These are phyloP conservation scores for Cladosporium sp. DNA, from an alignment of 2,329 filamentous ascomycete genomes.

Conservation along the genomic window DNA sequence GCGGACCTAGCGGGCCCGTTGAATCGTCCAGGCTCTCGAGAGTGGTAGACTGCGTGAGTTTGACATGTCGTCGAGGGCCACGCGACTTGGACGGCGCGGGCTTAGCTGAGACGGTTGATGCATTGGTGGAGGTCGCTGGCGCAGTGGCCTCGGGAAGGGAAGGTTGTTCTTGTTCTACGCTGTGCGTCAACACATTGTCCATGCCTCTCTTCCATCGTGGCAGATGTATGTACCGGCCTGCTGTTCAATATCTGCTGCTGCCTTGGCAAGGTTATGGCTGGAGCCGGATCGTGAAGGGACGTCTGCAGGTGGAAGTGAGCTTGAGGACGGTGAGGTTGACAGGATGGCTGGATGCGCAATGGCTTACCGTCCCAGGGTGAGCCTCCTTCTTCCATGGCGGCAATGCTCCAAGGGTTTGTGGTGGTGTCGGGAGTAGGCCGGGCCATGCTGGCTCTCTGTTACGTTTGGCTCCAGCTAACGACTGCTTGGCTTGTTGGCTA, in stretches of 20 bases:
- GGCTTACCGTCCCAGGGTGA: slow-evolving; percentile 38
- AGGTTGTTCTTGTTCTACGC: slow-evolving; percentile 19
- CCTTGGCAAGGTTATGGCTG: slow-evolving; percentile 44
- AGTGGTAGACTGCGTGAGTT: slow-evolving; percentile 74
- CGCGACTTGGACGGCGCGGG: slow-evolving; percentile 45
- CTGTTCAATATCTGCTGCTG: slow-evolving; percentile 37
- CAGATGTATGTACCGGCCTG: slow-evolving; percentile 29
- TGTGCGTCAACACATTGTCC: slow-evolving; percentile 3
- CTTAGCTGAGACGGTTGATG: slow-evolving; percentile 28
- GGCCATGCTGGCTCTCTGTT: slow-evolving; percentile 8
- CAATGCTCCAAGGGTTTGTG: slow-evolving; percentile 27
- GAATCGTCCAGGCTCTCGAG: slow-evolving; percentile 75
- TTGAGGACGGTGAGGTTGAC: background rate
- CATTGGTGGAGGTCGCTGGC: slow-evolving; percentile 29
- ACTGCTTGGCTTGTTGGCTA: slow-evolving; percentile 14
- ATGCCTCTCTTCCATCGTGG: slow-evolving; percentile 4
- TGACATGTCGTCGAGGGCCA: slow-evolving; percentile 63
- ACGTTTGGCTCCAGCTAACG: slow-evolving; percentile 17
- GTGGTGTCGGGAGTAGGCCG: slow-evolving; percentile 19
- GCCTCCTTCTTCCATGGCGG: slow-evolving; percentile 37
- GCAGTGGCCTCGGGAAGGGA: slow-evolving; percentile 21
- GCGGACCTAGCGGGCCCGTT: slow-evolving; percentile 73
- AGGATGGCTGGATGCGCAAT: background rate
- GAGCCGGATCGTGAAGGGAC: slow-evolving; percentile 50
- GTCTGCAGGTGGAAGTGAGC: slow-evolving; percentile 39